Evolutionary conservation across 2,329 filamentous ascomycete species (phyloP), one percentile per base, ranked within the genome.

Genomic region (Neospermospora avenae): DNA sequence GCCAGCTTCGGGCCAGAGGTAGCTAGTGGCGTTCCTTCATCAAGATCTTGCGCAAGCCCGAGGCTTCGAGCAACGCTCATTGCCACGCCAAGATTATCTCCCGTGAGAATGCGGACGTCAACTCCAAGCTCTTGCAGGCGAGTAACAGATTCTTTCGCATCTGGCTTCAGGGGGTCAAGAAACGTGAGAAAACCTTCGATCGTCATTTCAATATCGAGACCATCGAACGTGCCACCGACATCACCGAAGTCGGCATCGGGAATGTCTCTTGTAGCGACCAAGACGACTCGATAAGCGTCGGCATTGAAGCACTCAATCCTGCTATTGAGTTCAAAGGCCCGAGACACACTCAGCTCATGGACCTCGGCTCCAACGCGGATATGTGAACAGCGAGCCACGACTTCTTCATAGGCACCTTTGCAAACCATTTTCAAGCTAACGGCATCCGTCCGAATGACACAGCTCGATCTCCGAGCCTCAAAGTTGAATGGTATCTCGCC

Each of bases 401-500:
- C 57, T 44, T 62, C 60, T 55, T 61, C 59, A 39, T 48, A 61
- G 8, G 59, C 59, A 11, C 59, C 59, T 39, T 61, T 58, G 46
- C 45, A 58, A 45, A 55, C 48, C n/a, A 55, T 28, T 35, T 41
- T 35, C 13, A 54, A 16, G n/a, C 11, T 44, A 34, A 48, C 55
- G 20, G 41, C 34, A n/a, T 10, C 6, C 13, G 45, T 53, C 49
- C 39, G 10, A 24, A 48, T 54, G 22, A 61, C 46, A 31, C 59
- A 61, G 20, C 59, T 61, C 18, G 59, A 58, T 22, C 55, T 20
- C 16, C 59, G 16, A 16, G 48, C 24, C 48, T 61, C 55, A 31
- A 58, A 61, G n/a, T 16, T 58, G 49, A 61, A 61, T 5, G 59
- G 59, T 41, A 61, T 58, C 41, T 61, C 59, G 31, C 46, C 59